Percentiles rank a stretch among this genome's conserved stretches.
phyloP scores from a whole-genome alignment of 352 stramenopile genomes.

The Blastocystis sp. region DNA sequence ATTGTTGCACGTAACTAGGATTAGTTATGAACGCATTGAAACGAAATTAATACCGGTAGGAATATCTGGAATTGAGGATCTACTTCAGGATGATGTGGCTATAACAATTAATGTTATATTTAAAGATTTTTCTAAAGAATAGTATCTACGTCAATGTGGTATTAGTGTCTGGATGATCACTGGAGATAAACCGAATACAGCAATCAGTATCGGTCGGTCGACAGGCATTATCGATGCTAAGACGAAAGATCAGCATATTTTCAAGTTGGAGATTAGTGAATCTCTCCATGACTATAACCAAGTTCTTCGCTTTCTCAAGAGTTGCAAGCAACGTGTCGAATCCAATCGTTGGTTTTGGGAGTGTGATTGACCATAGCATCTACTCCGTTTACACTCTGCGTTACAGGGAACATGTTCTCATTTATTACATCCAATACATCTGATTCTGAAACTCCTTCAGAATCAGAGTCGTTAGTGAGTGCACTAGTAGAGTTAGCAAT shows the following conservation, averaged over 20 bases:
- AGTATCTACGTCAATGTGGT: constrained; percentile 70
- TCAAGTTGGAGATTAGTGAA: neutral
- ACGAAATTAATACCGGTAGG: constrained; percentile 74
- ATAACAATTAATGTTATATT: constrained; percentile 73
- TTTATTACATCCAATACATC: neutral
- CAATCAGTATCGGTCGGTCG: constrained; percentile 73
- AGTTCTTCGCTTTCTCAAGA: neutral
- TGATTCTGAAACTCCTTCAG: neutral
- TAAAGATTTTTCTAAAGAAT: neutral
- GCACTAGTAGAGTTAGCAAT: constrained; percentile 73
- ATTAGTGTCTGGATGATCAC: constrained; percentile 85
- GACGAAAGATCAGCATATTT: neutral
- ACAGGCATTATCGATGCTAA: constrained; percentile 36
- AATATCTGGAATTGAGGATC: constrained; percentile 77
- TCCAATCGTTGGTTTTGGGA: neutral
- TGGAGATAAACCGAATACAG: constrained; percentile 80
- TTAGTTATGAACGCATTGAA: constrained; percentile 72
- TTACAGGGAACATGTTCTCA: constrained; percentile 43
- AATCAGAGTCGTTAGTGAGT: neutral
- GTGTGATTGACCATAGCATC: neutral
- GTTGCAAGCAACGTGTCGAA: neutral
- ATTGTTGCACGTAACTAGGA: constrained; percentile 65
- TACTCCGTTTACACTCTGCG: constrained; percentile 12
- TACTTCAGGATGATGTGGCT: constrained; percentile 76
- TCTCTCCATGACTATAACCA: neutral